Evolutionary conservation across 1,284 basidiomycete genomes (phyloP), one percentile per base, ranked within the genome.

Genomic region (Microbotryum silenes-acaulis): DNA sequence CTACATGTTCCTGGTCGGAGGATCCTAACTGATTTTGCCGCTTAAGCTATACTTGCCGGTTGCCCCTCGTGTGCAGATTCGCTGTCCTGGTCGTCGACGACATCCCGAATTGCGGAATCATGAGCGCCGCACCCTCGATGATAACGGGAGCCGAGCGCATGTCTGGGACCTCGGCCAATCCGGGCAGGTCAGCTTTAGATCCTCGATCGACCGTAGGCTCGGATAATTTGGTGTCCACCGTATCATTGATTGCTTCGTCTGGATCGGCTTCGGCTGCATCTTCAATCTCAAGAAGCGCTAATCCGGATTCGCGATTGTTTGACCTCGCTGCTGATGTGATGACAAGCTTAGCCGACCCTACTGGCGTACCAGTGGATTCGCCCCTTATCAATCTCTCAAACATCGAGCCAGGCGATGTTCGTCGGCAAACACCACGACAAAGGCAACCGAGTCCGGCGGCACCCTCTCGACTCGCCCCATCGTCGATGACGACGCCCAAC

Each of bases 191-290:
- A 42, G 16, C 4, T 42, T 42, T 42, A 18, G 16, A 42, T 16
- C 37, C 37, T 42, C 37, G 37, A 42, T 42, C 16, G 37, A 42
- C 37, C 37, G 16, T 42, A 42, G 37, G 37, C 37, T 42, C 16
- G 37, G 37, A 42, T 18, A 42, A 42, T 18, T 42, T 6, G 14
- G 1, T 42, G 37, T 18, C 16, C 44, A 61, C 54, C 23, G 23
- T 57, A 33, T 52, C 60, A 20, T 57, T 56, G 23, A 5, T 46
- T 23, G 51, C 51, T 4, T 56, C 55, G 6, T 23, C 31, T 10
- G 18, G 45, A 4, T 54, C 60, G 21, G 37, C 9, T 3, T 42
- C 37, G 37, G 37, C 37, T 42, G 37, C 37, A 42, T 42, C 37
- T 42, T n/a, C 21, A 27, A 18, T 47, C 16, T 20, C 44, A 10